Evolutionary conservation across 2,329 filamentous ascomycete genomes (phyloP).

Genomic region (Alternaria sp.): DNA sequence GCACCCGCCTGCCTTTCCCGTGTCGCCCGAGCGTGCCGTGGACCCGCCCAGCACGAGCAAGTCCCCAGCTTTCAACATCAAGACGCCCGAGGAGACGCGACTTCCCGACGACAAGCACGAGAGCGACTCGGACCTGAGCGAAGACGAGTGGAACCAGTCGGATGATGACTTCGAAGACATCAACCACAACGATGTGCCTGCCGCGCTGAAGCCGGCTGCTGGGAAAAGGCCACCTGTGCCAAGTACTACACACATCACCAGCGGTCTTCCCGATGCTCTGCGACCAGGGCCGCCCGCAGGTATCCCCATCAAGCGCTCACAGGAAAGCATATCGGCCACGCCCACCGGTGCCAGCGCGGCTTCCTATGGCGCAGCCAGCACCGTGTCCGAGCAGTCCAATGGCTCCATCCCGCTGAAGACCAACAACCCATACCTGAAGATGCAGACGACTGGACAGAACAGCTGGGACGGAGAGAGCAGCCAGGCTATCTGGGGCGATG

Average conservation of each 20-base stretch:
- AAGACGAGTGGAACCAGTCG: constrained; percentile 44
- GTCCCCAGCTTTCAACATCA: constrained; percentile 51
- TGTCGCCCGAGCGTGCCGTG: constrained; percentile 23
- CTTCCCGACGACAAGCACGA: constrained; percentile 30
- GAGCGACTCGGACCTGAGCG: constrained; percentile 39
- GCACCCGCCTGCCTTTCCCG: constrained; percentile 32
- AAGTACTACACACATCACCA: constrained; percentile 12
- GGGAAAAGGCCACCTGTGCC: constrained; percentile 33
- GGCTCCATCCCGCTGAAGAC: constrained; percentile 46
- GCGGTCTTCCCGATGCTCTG: constrained; percentile 38
- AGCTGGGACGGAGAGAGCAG: constrained; percentile 47
- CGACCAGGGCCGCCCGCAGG: constrained; percentile 42
- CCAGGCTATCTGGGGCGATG: constrained; percentile 49
- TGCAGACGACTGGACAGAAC: constrained; percentile 47
- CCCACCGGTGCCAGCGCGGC: constrained; percentile 37
- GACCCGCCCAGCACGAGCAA: constrained; percentile 45
- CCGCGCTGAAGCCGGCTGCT: constrained; percentile 44
- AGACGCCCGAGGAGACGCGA: constrained; percentile 33
- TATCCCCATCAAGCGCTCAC: constrained; percentile 36
- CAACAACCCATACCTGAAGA: constrained; percentile 54
- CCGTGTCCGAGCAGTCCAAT: constrained; percentile 34
- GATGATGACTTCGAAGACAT: constrained; percentile 45
- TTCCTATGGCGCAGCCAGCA: constrained; percentile 40
- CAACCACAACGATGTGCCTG: constrained; percentile 41
- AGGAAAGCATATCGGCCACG: constrained; percentile 39